A percentile compares a stretch with the other conserved stretches of the same genome.
Conservation (phyloP, 2,329 filamentous ascomycete genomes). For the Davidsoniella neocaledoniae region DNA sequence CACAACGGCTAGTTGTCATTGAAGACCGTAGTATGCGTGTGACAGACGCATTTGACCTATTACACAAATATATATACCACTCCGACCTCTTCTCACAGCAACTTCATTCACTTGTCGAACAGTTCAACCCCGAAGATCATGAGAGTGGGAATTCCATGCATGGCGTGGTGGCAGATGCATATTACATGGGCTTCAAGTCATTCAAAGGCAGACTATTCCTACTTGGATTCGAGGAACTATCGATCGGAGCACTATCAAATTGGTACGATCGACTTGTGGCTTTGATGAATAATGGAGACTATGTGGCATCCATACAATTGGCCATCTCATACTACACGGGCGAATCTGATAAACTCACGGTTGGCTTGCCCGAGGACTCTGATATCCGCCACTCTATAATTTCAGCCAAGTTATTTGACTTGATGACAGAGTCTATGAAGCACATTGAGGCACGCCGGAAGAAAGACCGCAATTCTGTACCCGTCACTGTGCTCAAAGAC, state of each 20-base stretch:
- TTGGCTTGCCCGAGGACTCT: constrained; percentile 79
- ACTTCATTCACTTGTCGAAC: constrained; percentile 68
- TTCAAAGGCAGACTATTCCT: constrained; percentile 92
- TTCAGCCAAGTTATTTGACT: constrained; percentile 74
- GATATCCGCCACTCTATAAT: constrained; percentile 62
- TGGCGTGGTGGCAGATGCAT: constrained; percentile 89
- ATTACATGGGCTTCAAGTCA: constrained; percentile 91
- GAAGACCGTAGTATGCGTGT: constrained; percentile 80
- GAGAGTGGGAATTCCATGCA: constrained; percentile 82
- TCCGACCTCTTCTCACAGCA: constrained; percentile 79
- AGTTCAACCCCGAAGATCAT: constrained; percentile 37
- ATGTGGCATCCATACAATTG: constrained; percentile 75
- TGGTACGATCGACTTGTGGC: constrained; percentile 91
- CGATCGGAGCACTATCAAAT: constrained; percentile 82
- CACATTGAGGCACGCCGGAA: constrained; percentile 29
- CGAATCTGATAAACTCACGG: constrained; percentile 81
- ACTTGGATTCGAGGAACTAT: constrained; percentile 83
- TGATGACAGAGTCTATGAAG: constrained; percentile 80
- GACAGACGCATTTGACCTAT: constrained; percentile 84
- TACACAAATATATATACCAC: constrained; percentile 87
- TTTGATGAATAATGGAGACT: constrained; percentile 93
- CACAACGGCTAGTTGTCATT: constrained; percentile 78
- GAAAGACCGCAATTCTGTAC: constrained; percentile 1
- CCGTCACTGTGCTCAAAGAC: constrained; percentile 24
- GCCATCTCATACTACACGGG: constrained; percentile 88